Percentiles rank a stretch among this genome's conserved stretches.
Conservation (phyloP, 345 rosid genomes). For the Reutealis trisperma region DNA sequence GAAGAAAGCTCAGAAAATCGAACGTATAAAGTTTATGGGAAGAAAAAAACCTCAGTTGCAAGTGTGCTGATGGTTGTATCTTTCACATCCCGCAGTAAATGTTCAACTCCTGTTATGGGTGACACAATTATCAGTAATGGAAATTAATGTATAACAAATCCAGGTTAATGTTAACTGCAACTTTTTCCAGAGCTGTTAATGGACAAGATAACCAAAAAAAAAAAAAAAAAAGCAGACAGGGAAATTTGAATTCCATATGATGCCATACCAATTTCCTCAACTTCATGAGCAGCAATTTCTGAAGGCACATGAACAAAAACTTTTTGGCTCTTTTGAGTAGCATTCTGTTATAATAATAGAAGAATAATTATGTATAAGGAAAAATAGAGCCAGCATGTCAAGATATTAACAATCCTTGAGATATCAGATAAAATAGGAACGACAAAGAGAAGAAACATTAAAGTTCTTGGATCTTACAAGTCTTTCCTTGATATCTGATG, state of each 20-base stretch:
- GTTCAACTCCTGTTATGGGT: conserved; percentile 55
- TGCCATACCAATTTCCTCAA: conserved; percentile 83
- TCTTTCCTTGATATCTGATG: neutral
- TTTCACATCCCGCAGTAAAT: conserved; percentile 82
- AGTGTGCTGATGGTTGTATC: conserved; percentile 86
- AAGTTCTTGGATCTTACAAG: neutral
- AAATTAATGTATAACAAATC: neutral
- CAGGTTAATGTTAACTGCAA: neutral
- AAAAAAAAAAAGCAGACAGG: neutral
- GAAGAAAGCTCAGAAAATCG: neutral
- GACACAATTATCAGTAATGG: neutral
- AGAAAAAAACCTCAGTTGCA: conserved; percentile 64
- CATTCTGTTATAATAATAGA: conserved; percentile 50
- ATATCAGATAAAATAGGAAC: too few relatives aligned
- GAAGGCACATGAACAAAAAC: conserved; percentile 74
- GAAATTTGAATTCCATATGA: neutral
- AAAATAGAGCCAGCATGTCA: neutral
- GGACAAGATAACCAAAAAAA: neutral
- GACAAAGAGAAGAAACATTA: neutral
- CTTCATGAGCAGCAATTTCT: conserved; percentile 88
- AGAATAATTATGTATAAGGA: neutral
- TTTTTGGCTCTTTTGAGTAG: conserved; percentile 86
- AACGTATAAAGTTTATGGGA: neutral
- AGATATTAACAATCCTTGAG: too few relatives aligned
- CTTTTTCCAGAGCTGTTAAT: neutral